These are phyloP conservation scores for Angomonas ambiguus DNA, from an alignment of 208 protist species.

Conservation along the genomic window DNA sequence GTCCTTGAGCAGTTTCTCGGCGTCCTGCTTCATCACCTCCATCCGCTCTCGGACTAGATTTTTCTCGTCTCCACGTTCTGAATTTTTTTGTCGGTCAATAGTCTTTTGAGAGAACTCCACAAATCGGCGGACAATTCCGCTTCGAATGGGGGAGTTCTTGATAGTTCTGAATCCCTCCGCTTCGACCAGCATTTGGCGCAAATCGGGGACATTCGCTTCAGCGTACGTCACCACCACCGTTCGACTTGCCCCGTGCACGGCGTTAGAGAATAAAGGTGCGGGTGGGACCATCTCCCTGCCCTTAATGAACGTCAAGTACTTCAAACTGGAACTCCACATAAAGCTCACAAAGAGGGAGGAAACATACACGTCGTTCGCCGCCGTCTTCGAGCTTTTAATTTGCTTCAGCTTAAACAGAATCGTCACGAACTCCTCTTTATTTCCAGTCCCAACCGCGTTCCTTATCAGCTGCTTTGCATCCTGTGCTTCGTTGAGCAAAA, in stretches of 20 bases:
- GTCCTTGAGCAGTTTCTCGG: slow-evolving; percentile 20
- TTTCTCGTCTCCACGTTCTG: background rate
- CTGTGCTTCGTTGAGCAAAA: slow-evolving; percentile 11
- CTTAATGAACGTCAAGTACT: slow-evolving; percentile 8
- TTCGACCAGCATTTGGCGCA: slow-evolving; percentile 4
- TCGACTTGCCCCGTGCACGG: slow-evolving; percentile 24
- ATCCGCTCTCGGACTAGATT: slow-evolving; percentile 14
- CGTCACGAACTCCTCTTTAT: slow-evolving; percentile 14
- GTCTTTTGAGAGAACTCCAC: slow-evolving; percentile 28
- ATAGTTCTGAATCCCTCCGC: slow-evolving; percentile 12
- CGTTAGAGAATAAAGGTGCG: slow-evolving; percentile 22
- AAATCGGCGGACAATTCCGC: slow-evolving; percentile 33
- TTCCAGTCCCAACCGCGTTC: slow-evolving; percentile 7
- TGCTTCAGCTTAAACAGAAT: slow-evolving; percentile 1
- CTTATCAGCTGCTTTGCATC: slow-evolving; percentile 13
- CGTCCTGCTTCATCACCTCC: slow-evolving; percentile 31
- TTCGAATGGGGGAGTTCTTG: slow-evolving; percentile 30
- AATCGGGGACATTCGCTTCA: background rate
- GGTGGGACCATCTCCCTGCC: slow-evolving; percentile 9
- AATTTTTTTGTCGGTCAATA: slow-evolving; percentile 9
- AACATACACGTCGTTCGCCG: slow-evolving; percentile 21
- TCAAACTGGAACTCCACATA: slow-evolving; percentile 6
- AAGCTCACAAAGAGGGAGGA: slow-evolving; percentile 13
- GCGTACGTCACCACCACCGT: slow-evolving; percentile 21
- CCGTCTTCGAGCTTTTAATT: background rate